Evolutionary conservation across 768 basidiomycete species (phyloP), one percentile per base, ranked within the genome.

Genomic region (Mycena polygramma): DNA sequence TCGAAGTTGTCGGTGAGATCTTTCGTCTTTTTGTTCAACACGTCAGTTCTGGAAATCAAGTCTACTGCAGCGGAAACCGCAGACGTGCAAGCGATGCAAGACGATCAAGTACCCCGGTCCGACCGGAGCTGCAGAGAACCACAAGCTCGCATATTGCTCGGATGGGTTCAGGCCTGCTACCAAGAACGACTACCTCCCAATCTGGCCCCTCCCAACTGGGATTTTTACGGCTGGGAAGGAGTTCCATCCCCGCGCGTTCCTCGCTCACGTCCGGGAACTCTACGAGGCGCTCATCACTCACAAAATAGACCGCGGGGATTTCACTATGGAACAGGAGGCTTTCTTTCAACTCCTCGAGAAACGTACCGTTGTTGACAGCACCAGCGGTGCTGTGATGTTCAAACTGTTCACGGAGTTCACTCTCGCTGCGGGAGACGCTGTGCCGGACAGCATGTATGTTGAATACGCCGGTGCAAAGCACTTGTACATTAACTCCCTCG

Each of bases 41-140:
- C 6, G 2, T 7, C 8, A 55, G 36, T 13, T 10, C n/a, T 24
- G 7, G 1, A 1, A 53, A 14, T 53, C 43, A 20, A 24, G 3
- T 45, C 2, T 0, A 26, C 19, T 4, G 19, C 26, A 59, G 41
- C 57, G 41, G 13, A 58, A 58, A n/a, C 39, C n/a, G 11, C 57
- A 58, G 14, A 58, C 57, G 10, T 58, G 57, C 39, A 58, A n/a
- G 7, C 20, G 57, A 6, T 58, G 57, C 41, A 43, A 43, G 14
- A 43, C 22, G 13, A 45, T 58, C 37, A 58, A 58, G 19, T 60
- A 60, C 36, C 30, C 30, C 10, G 59, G 59, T 17, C 57, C 57
- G 8, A 26, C 17, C 19, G 43, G 59, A 19, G 13, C 45, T 0
- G 9, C 43, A 1, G 45, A 48, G 20, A 60, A 60, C 26, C 59